Conservation (phyloP, 176 grass and related monocot genomes). For the Hyparrhenia diplandra region DNA sequence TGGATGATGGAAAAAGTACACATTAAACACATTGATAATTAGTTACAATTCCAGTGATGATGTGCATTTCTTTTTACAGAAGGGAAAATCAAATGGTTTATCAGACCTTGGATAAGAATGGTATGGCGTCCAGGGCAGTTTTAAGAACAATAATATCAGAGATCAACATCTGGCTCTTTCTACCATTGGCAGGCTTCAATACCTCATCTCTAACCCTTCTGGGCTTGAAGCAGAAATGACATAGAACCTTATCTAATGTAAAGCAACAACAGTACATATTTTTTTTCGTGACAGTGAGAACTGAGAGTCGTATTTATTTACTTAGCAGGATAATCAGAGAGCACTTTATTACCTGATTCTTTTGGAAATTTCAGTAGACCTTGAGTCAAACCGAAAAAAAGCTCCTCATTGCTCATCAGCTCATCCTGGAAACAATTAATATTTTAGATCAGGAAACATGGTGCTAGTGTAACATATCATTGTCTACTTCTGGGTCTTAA, state of each 20-base stretch:
- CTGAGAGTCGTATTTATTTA: slow-evolving; percentile 2
- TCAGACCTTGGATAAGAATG: slow-evolving; percentile 83
- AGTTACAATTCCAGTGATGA: slow-evolving; percentile 1
- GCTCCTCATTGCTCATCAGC: slow-evolving; percentile 85
- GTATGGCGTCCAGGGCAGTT: slow-evolving; percentile 89
- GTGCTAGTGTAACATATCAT: not conserved
- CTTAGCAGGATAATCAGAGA: slow-evolving; percentile 12
- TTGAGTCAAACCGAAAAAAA: slow-evolving; percentile 94
- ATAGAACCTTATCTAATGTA: slow-evolving; percentile 84
- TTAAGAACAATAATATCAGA: slow-evolving; percentile 94
- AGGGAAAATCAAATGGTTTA: slow-evolving; percentile 10
- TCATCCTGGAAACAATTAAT: slow-evolving; percentile 61
- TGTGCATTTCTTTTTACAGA: not conserved
- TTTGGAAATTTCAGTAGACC: slow-evolving; percentile 97
- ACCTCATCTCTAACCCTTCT: slow-evolving; percentile 63
- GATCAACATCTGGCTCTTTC: slow-evolving; percentile 84
- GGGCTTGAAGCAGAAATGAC: slow-evolving; percentile 92
- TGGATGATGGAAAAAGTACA: slow-evolving; percentile 27
- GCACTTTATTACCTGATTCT: slow-evolving; percentile 65
- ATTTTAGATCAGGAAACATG: slow-evolving; percentile 19
- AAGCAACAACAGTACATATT: not conserved
- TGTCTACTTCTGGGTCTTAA: not conserved
- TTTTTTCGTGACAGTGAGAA: slow-evolving; percentile 8
- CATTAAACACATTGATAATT: slow-evolving; percentile 20
- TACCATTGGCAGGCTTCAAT: slow-evolving; percentile 66